Evolutionary conservation across 345 rosid species (phyloP).

Genomic region (Dipteronia sinensis): DNA sequence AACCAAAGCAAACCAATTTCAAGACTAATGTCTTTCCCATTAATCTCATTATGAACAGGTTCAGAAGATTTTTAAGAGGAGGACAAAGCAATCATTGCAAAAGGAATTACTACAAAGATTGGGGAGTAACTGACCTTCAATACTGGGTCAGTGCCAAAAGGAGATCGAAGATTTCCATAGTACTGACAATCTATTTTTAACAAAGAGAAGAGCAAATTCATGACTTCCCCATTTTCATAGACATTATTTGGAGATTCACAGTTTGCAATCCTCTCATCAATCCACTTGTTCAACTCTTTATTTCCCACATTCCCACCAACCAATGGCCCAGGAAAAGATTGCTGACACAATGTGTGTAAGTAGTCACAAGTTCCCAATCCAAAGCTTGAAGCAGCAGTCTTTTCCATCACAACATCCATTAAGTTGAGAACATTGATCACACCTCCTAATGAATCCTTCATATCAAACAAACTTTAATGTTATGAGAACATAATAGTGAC

Average conservation of each 20-base stretch:
- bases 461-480: slow-evolving; percentile 7
- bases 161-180: slow-evolving; percentile 48
- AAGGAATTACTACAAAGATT: background rate
- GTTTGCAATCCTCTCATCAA: slow-evolving; percentile 44
- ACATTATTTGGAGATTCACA: slow-evolving; percentile 22
- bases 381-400: slow-evolving; percentile 18
- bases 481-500: slow-evolving; percentile 15
- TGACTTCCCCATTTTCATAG: slow-evolving; percentile 21
- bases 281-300: slow-evolving; percentile 49
- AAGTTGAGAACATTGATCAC: slow-evolving; percentile 39
- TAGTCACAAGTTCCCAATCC: slow-evolving; percentile 28
- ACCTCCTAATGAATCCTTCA: slow-evolving; percentile 33
- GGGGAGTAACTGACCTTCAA: slow-evolving; percentile 21
- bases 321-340: slow-evolving; percentile 48
- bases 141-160: slow-evolving; percentile 38
- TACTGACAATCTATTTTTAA: slow-evolving; percentile 42
- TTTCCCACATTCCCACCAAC: slow-evolving; percentile 46
- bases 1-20: background rate
- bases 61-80: background rate
- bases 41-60: background rate
- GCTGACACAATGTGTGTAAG: slow-evolving; percentile 36
- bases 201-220: slow-evolving; percentile 38
- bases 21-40: background rate
- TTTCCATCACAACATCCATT: slow-evolving; percentile 36
- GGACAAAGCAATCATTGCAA: background rate